phyloP scores from a whole-genome alignment of 805 yeast genomes.

The Metschnikowia chrysomelidarum region DNA sequence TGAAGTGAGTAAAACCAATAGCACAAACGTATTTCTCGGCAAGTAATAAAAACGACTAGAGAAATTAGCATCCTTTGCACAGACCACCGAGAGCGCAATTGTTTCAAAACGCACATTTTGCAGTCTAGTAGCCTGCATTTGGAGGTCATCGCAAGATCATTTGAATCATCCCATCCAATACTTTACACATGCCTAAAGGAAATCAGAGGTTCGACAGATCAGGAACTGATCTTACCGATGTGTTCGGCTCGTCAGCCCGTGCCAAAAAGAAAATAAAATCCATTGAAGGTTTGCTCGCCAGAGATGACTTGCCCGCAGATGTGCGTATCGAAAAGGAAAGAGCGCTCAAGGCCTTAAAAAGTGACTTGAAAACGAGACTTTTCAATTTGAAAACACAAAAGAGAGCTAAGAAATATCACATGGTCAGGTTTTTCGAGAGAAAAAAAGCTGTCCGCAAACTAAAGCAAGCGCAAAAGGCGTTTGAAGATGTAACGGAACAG shows the following conservation, averaged over 20 bases:
- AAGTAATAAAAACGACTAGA: too few relatives aligned
- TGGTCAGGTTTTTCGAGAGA: slow-evolving; percentile 88
- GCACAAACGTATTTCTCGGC: too few relatives aligned
- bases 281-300: slow-evolving; percentile 65
- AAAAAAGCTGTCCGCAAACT: slow-evolving; percentile 78
- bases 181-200: slow-evolving; percentile 11
- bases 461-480: slow-evolving; percentile 46
- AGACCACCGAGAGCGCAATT: too few relatives aligned
- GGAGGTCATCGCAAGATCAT: too few relatives aligned
- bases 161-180: slow-evolving; percentile 7
- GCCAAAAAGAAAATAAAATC: slow-evolving; percentile 87
- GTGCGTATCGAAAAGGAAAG: slow-evolving; percentile 71
- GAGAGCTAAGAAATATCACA: slow-evolving; percentile 75
- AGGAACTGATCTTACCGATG: slow-evolving; percentile 18
- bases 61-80: too few relatives aligned
- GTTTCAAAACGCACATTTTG: too few relatives aligned
- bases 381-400: slow-evolving; percentile 45
- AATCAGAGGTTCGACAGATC: slow-evolving; percentile 11
- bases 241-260: slow-evolving; percentile 19
- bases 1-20: too few relatives aligned
- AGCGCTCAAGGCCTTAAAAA: slow-evolving; percentile 60
- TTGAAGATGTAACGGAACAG: slow-evolving; percentile 33
- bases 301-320: slow-evolving; percentile 60
- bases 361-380: slow-evolving; percentile 54
- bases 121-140: too few relatives aligned